A percentile compares a stretch with the other conserved stretches of the same genome.
Conservation (phyloP, 768 basidiomycete species). For the Amanita subjunquillea region DNA sequence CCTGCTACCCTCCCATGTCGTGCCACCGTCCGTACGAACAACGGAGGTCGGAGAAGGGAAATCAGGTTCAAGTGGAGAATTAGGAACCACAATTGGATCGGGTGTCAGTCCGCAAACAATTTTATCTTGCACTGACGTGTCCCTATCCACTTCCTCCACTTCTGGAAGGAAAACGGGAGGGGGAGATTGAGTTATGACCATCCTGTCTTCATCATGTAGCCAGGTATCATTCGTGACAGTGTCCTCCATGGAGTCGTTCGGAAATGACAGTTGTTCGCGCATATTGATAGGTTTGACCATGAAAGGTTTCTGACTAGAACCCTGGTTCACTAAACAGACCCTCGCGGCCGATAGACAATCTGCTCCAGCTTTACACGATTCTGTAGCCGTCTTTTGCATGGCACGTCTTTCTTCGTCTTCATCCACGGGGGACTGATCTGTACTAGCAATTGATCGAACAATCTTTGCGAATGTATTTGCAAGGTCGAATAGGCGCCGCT, state of each 20-base stretch:
- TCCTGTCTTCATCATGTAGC: neutral
- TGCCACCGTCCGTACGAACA: constrained; percentile 41
- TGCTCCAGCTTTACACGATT: constrained; percentile 75
- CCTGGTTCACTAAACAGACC: constrained; percentile 55
- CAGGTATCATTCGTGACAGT: neutral
- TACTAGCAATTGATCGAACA: constrained; percentile 64
- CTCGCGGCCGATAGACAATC: constrained; percentile 86
- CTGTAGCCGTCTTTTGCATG: constrained; percentile 78
- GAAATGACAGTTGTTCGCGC: neutral
- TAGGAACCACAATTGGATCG: constrained; percentile 12
- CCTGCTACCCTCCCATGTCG: constrained; percentile 48
- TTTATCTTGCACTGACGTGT: no score
- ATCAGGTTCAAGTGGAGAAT: constrained; percentile 28
- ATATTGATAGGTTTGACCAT: constrained; percentile 31
- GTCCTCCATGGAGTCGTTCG: neutral
- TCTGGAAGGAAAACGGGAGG: constrained; percentile 19
- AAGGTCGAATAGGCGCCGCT: constrained; percentile 75
- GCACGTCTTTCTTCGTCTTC: constrained; percentile 79
- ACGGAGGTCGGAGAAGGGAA: constrained; percentile 44
- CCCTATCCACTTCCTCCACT: constrained; percentile 17
- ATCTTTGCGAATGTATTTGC: constrained; percentile 84
- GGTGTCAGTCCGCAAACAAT: neutral
- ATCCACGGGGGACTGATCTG: constrained; percentile 33
- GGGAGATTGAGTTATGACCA: constrained; percentile 4
- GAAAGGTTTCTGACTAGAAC: constrained; percentile 51